These are phyloP conservation scores for Apocynum venetum DNA, from an alignment of 257 asterid species.

Conservation along the genomic window DNA sequence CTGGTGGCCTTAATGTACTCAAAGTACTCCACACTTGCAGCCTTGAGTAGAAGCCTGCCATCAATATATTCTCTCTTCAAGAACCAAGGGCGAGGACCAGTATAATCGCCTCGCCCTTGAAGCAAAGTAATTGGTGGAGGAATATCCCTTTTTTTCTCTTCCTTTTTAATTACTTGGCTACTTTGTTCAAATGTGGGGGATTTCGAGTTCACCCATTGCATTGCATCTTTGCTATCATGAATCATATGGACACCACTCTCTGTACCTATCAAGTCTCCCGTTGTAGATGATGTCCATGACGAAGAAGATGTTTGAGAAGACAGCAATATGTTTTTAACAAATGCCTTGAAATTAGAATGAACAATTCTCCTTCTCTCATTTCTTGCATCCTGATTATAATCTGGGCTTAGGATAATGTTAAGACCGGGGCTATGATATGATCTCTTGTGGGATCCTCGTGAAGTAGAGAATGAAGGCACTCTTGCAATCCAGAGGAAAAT, in stretches of 20 bases:
- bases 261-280: constrained; percentile 10
- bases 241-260: constrained; percentile 16
- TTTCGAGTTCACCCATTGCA: background rate
- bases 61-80: constrained; percentile 3
- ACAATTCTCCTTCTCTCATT: no score
- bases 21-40: background rate
- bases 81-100: background rate
- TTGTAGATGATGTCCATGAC: constrained; percentile 12
- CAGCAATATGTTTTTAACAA: no score
- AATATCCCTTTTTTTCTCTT: background rate
- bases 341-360: no score
- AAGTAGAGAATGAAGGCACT: no score
- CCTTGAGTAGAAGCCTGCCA: constrained; percentile 7
- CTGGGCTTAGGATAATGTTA: no score
- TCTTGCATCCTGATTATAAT: no score
- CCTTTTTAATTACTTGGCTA: background rate
- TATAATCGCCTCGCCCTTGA: background rate
- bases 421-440: no score
- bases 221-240: background rate
- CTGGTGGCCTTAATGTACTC: background rate
- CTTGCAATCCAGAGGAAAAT: no score
- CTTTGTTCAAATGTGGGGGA: no score
- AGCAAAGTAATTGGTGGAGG: constrained; percentile 15
- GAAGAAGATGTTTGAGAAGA: background rate
- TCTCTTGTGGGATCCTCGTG: no score